Evolutionary conservation across 768 basidiomycete genomes (phyloP).

Genomic region (Mycena venus): DNA sequence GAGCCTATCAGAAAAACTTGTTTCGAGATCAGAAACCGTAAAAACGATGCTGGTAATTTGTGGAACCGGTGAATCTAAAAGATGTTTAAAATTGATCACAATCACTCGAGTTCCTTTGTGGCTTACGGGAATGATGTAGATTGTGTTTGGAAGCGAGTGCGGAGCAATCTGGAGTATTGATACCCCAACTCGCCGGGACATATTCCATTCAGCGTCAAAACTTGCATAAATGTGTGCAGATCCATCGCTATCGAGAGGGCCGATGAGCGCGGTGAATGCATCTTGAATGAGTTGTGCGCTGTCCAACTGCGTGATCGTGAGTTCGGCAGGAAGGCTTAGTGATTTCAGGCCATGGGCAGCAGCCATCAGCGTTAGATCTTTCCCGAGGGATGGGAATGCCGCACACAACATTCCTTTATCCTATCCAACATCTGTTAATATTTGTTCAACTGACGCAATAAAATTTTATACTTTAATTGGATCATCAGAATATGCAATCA

Average conservation of each 20-base stretch:
- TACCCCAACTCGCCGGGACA: neutral
- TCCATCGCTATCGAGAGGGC: neutral
- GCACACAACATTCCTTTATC: neutral
- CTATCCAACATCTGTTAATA: neutral
- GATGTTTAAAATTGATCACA: neutral
- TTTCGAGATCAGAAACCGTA: neutral
- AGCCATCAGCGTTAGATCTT: neutral
- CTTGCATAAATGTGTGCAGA: neutral
- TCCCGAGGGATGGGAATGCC: neutral
- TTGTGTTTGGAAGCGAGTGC: neutral
- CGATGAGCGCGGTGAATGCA: neutral
- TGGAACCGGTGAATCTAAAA: neutral
- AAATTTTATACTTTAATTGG: neutral
- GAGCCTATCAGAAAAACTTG: neutral
- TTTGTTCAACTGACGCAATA: neutral
- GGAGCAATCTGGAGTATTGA: conserved; percentile 1
- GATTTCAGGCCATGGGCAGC: neutral
- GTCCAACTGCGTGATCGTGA: neutral
- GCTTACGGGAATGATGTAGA: conserved; percentile 1
- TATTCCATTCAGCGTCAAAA: neutral
- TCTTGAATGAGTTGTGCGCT: neutral
- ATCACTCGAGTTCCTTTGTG: too few relatives aligned
- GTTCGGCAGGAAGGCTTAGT: neutral
- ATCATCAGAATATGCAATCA: neutral
- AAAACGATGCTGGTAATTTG: neutral